phyloP scores from a whole-genome alignment of 1,139 yeast species.

The Debaryomyces nepalensis region DNA sequence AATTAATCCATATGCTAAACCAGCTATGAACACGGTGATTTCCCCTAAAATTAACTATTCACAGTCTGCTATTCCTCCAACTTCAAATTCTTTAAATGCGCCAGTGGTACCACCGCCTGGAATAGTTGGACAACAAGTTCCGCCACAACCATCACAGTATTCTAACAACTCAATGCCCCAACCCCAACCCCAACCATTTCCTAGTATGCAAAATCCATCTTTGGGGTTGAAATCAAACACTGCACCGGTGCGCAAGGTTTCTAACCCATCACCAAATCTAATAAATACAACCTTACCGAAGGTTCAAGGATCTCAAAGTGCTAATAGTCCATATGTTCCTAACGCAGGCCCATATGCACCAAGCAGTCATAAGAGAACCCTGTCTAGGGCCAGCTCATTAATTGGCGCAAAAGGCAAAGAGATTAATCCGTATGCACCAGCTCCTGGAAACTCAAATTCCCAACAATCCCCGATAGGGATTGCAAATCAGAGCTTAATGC shows the following conservation, averaged over 20 bases:
- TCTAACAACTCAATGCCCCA: slow-evolving; percentile 14
- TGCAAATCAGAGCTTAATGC: slow-evolving; percentile 1
- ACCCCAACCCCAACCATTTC: slow-evolving; percentile 12
- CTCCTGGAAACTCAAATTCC: slow-evolving; percentile 22
- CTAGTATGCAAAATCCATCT: slow-evolving; percentile 1
- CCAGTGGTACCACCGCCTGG: slow-evolving; percentile 7
- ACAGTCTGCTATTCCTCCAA: slow-evolving; percentile 14
- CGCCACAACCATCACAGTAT: slow-evolving; percentile 8
- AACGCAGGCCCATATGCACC: slow-evolving; percentile 55
- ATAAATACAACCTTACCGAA: slow-evolving; percentile 9
- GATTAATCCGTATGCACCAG: slow-evolving; percentile 52
- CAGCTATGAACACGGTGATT: slow-evolving; percentile 10
- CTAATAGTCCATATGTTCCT: slow-evolving; percentile 50
- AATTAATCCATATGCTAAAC: slow-evolving; percentile 11
- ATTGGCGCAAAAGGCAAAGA: slow-evolving; percentile 50
- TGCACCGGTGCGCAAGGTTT: slow-evolving; percentile 9
- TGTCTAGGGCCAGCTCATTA: slow-evolving; percentile 49
- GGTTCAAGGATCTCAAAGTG: slow-evolving; percentile 22
- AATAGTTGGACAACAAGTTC: slow-evolving; percentile 6
- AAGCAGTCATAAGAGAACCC: slow-evolving; percentile 37
- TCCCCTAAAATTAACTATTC: slow-evolving; percentile 12
- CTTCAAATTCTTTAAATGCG: slow-evolving; percentile 18
- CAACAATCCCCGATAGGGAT: slow-evolving; percentile 10
- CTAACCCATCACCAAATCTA: slow-evolving; percentile 8
- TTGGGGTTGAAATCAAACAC: not conserved